Conservation (phyloP, 2,329 filamentous ascomycete species). For the Incumbomyces delicatus region DNA sequence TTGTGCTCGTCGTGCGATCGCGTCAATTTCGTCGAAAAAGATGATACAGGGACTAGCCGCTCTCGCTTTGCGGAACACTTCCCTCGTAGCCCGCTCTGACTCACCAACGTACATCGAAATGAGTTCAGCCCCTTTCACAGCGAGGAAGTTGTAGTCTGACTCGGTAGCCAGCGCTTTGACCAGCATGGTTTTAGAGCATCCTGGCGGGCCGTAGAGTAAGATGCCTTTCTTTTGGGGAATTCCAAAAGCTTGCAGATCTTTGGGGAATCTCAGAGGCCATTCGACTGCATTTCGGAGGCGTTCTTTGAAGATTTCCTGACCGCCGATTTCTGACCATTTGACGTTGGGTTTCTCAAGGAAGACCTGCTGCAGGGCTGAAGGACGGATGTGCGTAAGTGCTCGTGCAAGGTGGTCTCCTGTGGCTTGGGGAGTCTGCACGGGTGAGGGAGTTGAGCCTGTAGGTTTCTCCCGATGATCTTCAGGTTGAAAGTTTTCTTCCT, state of each 20-base stretch:
- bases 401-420: constrained; percentile 47
- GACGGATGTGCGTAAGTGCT: constrained; percentile 60
- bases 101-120: constrained; percentile 97
- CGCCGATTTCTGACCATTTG: constrained; percentile 79
- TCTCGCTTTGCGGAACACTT: constrained; percentile 74
- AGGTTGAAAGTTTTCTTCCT: constrained; percentile 8
- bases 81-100: constrained; percentile 74
- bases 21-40: constrained; percentile 95
- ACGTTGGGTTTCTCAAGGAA: constrained; percentile 81
- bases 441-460: not conserved
- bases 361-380: constrained; percentile 80
- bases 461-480: constrained; percentile 17
- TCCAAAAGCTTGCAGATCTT: constrained; percentile 41
- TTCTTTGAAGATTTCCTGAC: constrained; percentile 65
- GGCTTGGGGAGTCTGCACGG: constrained; percentile 11
- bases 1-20: constrained; percentile 55
- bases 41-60: constrained; percentile 85
- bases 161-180: constrained; percentile 88
- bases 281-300: constrained; percentile 49
- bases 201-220: constrained; percentile 82
- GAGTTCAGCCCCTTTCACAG: constrained; percentile 86
- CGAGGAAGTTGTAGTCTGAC: constrained; percentile 84
- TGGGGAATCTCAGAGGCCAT: constrained; percentile 46
- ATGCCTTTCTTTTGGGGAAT: constrained; percentile 66
- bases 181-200: constrained; percentile 87